A percentile compares a stretch with the other conserved stretches of the same genome.
phyloP scores from a whole-genome alignment of 208 protist species.

The Leishmania major region DNA sequence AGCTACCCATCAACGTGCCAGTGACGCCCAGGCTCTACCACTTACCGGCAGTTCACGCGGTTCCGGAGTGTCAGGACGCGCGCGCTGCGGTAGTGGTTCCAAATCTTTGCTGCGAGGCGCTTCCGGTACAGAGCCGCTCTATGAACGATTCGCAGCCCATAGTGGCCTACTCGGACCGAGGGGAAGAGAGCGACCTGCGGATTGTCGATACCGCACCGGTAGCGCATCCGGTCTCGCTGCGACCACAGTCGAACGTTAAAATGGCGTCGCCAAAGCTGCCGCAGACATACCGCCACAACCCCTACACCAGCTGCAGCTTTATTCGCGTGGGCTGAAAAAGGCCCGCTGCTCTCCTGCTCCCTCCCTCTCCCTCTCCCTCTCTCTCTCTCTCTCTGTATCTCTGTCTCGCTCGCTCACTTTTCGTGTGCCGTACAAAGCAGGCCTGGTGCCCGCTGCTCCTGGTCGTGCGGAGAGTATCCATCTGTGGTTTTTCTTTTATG shows the following conservation, averaged over 20 bases:
- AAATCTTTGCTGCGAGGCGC: not conserved
- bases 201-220: not conserved
- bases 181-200: not conserved
- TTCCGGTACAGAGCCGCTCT: not conserved
- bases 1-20: not conserved
- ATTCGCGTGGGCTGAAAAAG: not conserved
- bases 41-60: not conserved
- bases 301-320: conserved; percentile 11
- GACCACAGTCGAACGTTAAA: not conserved
- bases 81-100: not conserved
- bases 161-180: not conserved
- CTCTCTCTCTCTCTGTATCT: no score
- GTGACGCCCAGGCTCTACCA: not conserved
- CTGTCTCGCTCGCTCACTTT: not conserved
- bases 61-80: not conserved
- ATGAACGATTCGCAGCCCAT: not conserved
- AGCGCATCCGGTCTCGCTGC: not conserved
- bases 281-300: conserved; percentile 12
- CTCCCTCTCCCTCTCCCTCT: no score
- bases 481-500: not conserved
- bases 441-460: not conserved
- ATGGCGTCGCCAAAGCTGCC: not conserved
- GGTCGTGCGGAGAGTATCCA: not conserved
- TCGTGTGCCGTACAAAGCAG: not conserved
- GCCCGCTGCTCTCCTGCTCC: not conserved